Base-by-base conservation (phyloP, 768 basidiomycete genomes). In the Lanmaoa rubissima region DNA sequence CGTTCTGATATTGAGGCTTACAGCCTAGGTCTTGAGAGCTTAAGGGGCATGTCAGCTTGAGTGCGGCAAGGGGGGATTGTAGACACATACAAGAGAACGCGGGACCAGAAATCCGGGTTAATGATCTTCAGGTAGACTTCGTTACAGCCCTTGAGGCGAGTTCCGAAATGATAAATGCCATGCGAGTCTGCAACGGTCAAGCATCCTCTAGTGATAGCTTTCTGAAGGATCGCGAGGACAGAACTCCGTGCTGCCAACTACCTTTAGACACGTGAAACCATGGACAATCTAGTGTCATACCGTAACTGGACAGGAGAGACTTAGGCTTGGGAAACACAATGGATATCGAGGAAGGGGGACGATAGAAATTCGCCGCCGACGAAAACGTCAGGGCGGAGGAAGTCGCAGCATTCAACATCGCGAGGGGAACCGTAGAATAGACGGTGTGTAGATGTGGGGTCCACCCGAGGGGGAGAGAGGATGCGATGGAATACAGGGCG, bases 41-140 rank as follows among this genome's bases (percentile, higher is more conserved):
- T 72, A 36, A 21, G 43, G 7, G 10, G 9, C 12, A 28, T 4
- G 24, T 74, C 34, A 74, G 59, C 28, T 34, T 16, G 26, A 38
- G 44, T 32, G 19, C 1, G 31, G 19, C 26, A 70, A 40, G 51
- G 7, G 8, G 2, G n/a, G n/a, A 2, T 24, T 28, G 53, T 17
- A 55, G 47, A 54, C 51, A 75, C 83, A 66, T 72, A 84, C 81
- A 86, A 71, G 57, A 88, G 70, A 54, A 88, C 76, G 41, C 86
- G 83, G 51, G 82, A 72, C 86, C 86, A 88, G 64, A 88, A 88
- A 68, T 82, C 81, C 48, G 82, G 78, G 66, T 81, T 84, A 16
- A 77, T 65, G 55, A 88, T 74, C 59, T 76, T 78, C 55, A 88
- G 66, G 58, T 82, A 78, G 54, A 84, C 83, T 65, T 83, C 79